Base-by-base conservation (phyloP, 768 basidiomycete species). In the Leccinum incarnatum region DNA sequence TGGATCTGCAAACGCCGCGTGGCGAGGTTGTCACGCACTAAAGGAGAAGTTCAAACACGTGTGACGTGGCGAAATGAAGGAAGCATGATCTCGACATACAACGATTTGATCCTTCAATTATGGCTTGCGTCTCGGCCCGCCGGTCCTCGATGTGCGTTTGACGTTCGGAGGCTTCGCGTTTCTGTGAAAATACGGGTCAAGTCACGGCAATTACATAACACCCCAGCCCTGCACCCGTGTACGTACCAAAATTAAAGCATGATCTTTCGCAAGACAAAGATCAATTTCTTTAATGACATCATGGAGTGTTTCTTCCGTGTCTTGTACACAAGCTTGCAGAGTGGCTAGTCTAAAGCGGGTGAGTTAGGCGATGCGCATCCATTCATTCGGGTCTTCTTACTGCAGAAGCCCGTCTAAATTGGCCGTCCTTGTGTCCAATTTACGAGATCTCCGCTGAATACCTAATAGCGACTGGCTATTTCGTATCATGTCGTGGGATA, bases 371-470 rank as follows among this genome's bases (percentile, higher is more conserved):
- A 36, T 12, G 14, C 29, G 25, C 34, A 46, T 58, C 37, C 5
- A 14, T 50, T 30, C 51, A n/a, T 50, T 40, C 29, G 59, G 53
- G 36, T 55, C 27, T 30, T 72, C 85, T 60, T 59, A 93, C 91
- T 85, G 85, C 66, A 86, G 81, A 21, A 93, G 75, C 60, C 90
- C 88, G 57, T 89, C 86, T 78, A 81, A 86, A 11, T 72, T 77
- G 10, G 86, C 82, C 4, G 84, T 88, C 65, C 77, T 82, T 36
- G 66, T 64, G 46, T 55, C 63, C 59, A 66, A 25, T 50, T 54
- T 71, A 56, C 73, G 72, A 32, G 61, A 66, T 47, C 63, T 67
- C 57, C 65, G 69, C 42, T 54, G 53, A 47, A 57, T 40, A 36
- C 56, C 56, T 53, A 62, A 56, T 51, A 58, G 30, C 21, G 63